A percentile compares a stretch with the other conserved stretches of the same genome.
Conservation (phyloP, 164 flowering plant species). For the Stephania japonica region DNA sequence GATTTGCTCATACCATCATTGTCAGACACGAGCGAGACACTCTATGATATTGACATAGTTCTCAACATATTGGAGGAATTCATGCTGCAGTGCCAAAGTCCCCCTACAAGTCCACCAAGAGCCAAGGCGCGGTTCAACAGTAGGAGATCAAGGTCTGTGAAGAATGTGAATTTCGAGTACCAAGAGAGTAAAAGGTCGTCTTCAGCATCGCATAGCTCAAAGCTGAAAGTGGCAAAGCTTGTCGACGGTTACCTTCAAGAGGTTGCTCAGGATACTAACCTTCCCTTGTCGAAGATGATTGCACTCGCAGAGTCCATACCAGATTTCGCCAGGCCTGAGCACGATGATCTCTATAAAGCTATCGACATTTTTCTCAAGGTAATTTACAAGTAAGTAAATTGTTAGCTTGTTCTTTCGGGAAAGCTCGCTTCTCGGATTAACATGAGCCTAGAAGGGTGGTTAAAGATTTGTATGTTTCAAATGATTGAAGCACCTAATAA, state of each 20-base stretch:
- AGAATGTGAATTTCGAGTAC: conserved; percentile 58
- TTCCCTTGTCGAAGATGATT: conserved; percentile 64
- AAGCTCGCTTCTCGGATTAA: neutral
- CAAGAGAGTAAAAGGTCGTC: conserved; percentile 69
- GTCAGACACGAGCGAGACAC: conserved; percentile 29
- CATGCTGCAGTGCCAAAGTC: conserved; percentile 77
- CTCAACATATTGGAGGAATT: conserved; percentile 72
- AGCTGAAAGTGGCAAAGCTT: conserved; percentile 82
- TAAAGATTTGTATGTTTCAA: no score
- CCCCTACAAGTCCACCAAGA: conserved; percentile 71
- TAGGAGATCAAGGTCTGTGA: conserved; percentile 78
- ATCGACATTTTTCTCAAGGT: conserved; percentile 43
- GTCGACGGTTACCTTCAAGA: conserved; percentile 77
- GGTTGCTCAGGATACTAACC: conserved; percentile 56
- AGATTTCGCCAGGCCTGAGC: conserved; percentile 75
- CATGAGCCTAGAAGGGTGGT: neutral
- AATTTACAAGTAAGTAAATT: neutral
- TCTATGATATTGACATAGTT: conserved; percentile 76
- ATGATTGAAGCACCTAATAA: neutral
- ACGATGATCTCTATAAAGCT: conserved; percentile 86
- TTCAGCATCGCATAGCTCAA: conserved; percentile 81
- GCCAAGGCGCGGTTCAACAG: conserved; percentile 39
- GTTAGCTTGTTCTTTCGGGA: neutral
- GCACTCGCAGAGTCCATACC: conserved; percentile 69
- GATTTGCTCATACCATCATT: conserved; percentile 74